Evolutionary conservation across 176 grass and related monocot species (phyloP).

Genomic region (Ensete glaucum): DNA sequence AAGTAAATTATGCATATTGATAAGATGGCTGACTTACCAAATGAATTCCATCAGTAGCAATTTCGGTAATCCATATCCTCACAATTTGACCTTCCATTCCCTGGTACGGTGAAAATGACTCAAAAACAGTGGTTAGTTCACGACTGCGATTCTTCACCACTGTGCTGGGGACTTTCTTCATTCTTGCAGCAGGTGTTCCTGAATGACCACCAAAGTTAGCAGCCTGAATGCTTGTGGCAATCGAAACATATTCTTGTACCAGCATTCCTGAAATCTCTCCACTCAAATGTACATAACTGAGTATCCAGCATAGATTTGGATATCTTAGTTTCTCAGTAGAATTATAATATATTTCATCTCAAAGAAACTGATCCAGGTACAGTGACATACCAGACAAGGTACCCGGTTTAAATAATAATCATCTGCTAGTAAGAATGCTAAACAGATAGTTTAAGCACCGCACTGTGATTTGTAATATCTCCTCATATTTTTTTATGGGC

Average conservation of each 20-base stretch:
- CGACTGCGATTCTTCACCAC: slow-evolving; percentile 84
- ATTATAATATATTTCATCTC: neutral
- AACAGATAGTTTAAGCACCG: too few species aligned
- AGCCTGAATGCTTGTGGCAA: neutral
- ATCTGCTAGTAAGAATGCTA: neutral
- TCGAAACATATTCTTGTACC: neutral
- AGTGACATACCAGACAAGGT: neutral
- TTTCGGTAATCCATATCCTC: slow-evolving; percentile 85
- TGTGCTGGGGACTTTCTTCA: slow-evolving; percentile 80
- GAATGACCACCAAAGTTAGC: slow-evolving; percentile 19
- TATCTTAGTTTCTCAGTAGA: neutral
- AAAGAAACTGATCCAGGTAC: neutral
- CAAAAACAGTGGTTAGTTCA: slow-evolving; percentile 77
- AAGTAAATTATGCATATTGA: neutral
- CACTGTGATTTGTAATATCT: too few species aligned
- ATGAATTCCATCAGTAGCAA: slow-evolving; percentile 81
- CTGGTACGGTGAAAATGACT: slow-evolving; percentile 84
- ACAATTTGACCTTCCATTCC: slow-evolving; percentile 64
- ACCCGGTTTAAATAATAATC: neutral
- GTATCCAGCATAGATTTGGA: neutral
- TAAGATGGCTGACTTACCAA: slow-evolving; percentile 36
- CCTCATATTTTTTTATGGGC: neutral
- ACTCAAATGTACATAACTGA: neutral
- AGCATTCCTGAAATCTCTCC: neutral
- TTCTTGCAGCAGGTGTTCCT: slow-evolving; percentile 94